A percentile compares a stretch with the other conserved stretches of the same genome.
phyloP scores from a whole-genome alignment of 2,329 filamentous ascomycete genomes.

The Cercospora sesami region DNA sequence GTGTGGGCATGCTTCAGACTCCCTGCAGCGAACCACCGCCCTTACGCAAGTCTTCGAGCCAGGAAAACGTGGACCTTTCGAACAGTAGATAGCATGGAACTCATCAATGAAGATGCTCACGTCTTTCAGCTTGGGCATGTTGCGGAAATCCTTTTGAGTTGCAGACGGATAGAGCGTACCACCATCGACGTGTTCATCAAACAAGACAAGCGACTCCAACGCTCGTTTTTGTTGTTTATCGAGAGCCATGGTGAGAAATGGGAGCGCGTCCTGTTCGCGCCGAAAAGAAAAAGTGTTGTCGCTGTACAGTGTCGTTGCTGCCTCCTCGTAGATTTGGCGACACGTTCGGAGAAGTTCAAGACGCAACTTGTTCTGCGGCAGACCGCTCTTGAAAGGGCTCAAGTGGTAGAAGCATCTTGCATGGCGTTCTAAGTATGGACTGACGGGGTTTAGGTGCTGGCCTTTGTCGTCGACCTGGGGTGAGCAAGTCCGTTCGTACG shows the following conservation, averaged over 20 bases:
- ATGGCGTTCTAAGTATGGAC: not conserved
- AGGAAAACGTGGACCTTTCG: not conserved
- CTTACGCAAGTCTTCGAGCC: not conserved
- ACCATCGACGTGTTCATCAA: not conserved
- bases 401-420: not conserved
- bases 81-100: accelerated
- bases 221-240: not conserved
- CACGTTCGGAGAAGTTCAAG: not conserved
- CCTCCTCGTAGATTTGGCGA: not conserved
- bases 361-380: not conserved
- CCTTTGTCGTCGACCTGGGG: not conserved
- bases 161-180: too few species aligned
- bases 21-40: not conserved
- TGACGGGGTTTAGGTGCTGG: not conserved
- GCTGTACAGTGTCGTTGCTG: not conserved
- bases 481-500: not conserved
- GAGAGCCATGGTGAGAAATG: not conserved
- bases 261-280: not conserved
- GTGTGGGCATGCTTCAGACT: not conserved
- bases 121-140: not conserved
- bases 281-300: not conserved
- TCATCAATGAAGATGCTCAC: not conserved
- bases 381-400: not conserved
- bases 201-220: not conserved
- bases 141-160: too few species aligned